phyloP scores from a whole-genome alignment of 345 rosid species.

The Populus alba region DNA sequence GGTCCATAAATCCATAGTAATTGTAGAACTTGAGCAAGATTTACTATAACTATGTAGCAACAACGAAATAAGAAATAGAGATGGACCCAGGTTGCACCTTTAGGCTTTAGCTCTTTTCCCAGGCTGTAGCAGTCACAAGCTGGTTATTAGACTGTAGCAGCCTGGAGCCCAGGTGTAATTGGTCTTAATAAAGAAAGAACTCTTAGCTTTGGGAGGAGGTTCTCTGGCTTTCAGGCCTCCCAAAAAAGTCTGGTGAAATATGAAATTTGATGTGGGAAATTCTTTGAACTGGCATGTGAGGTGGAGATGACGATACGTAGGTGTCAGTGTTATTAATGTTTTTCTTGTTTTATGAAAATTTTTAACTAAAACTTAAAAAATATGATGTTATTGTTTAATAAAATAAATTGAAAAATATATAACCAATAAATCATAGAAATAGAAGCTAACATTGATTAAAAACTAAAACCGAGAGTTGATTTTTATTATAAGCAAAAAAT shows the following conservation, averaged over 20 bases:
- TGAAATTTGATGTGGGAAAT: too few relatives aligned
- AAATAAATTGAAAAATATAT: too few relatives aligned
- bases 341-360: too few relatives aligned
- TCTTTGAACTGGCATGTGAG: not conserved
- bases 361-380: too few relatives aligned
- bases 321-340: too few relatives aligned
- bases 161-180: conserved; percentile 27
- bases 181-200: conserved; percentile 45
- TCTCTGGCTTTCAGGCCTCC: conserved; percentile 55
- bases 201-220: conserved; percentile 75
- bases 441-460: too few relatives aligned
- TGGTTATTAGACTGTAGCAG: conserved; percentile 27
- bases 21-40: not conserved
- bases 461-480: too few relatives aligned
- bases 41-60: not conserved
- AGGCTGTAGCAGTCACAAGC: not conserved
- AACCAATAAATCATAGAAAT: too few relatives aligned
- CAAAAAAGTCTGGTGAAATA: conserved; percentile 50
- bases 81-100: too few relatives aligned
- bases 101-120: too few relatives aligned
- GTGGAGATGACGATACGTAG: not conserved
- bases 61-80: not conserved
- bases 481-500: too few relatives aligned
- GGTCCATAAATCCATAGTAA: not conserved
- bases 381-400: too few relatives aligned